Conservation (phyloP, 208 protist species). For the Trypanosoma avium region DNA sequence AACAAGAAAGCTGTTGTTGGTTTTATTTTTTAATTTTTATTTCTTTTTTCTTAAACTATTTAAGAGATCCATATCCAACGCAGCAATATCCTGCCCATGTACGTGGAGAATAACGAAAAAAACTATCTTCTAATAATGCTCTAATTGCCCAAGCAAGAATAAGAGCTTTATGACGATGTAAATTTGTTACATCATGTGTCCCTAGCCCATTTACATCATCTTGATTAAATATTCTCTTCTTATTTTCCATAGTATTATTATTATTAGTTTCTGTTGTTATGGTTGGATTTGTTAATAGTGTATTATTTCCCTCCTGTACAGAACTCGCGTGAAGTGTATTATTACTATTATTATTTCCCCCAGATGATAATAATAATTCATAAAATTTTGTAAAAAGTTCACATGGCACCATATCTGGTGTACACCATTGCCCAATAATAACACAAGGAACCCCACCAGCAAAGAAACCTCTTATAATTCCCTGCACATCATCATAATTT, state of each 20-base stretch:
- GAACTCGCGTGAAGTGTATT: no score
- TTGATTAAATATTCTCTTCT: not conserved
- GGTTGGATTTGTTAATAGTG: not conserved
- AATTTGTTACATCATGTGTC: conserved; percentile 8
- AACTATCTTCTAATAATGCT: conserved; percentile 49
- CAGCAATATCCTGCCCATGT: conserved; percentile 86
- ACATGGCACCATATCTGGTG: conserved; percentile 82
- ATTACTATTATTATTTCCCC: no score
- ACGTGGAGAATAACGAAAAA: conserved; percentile 72
- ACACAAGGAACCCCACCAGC: conserved; percentile 76
- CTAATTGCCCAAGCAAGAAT: conserved; percentile 69
- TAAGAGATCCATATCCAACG: conserved; percentile 58
- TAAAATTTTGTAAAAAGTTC: conserved; percentile 83
- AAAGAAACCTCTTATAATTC: conserved; percentile 72
- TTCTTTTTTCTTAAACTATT: no score
- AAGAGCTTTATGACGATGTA: conserved; percentile 60
- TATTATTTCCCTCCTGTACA: no score
- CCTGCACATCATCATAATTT: conserved; percentile 60
- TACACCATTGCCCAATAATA: conserved; percentile 87
- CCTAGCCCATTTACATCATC: conserved; percentile 9
- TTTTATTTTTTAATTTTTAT: not conserved
- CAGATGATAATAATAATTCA: no score
- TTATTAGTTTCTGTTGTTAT: not conserved
- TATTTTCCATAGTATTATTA: not conserved
- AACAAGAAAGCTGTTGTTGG: not conserved